Evolutionary conservation across 2,329 filamentous ascomycete genomes (phyloP), one percentile per base, ranked within the genome.

Genomic region (Alternaria brassicicola): DNA sequence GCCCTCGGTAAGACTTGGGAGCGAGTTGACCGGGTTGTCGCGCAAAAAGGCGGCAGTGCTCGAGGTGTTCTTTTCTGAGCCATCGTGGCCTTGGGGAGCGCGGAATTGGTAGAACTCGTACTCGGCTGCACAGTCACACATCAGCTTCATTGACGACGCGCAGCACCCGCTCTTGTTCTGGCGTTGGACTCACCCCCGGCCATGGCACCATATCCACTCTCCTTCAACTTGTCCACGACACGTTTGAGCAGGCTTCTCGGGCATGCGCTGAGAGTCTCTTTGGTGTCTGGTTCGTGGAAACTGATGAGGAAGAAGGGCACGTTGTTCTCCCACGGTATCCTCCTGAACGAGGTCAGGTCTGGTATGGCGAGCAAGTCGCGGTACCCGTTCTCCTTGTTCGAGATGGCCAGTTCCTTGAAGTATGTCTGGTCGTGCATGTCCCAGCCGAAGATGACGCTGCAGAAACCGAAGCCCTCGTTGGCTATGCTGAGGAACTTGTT

Each of bases 371-470:
- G 84, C 41, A 97, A 80, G 76, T 97, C 93, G 64, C 89, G 86
- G 78, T 96, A 97, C 41, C 93, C 93, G 75, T 96, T 97, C 71
- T 92, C 89, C 67, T 91, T 90, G 80, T 96, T 97, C 79, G 91
- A 95, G 76, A 97, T 89, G 71, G 86, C 86, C 63, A 97, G 85
- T 79, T 97, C 93, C 68, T 85, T 87, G 76, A 91, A 89, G 78
- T 97, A 97, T 10, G 92, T 96, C 81, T 88, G 84, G 73, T 97
- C 93, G 78, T 97, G 93, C 92, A 97, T 96, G 78, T 97, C 93
- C 93, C 93, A 97, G 75, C 93, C 93, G 71, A 96, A 97, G 65
- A 97, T 88, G 66, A 97, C 92, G 19, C 91, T 95, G 82, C 93
- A 97, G 83, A 97, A 97, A 52, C 93, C 93, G 69, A 97, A 97